These are phyloP conservation scores for Solanum aculeatissimum DNA, from an alignment of 305 asterid genomes.

Conservation along the genomic window DNA sequence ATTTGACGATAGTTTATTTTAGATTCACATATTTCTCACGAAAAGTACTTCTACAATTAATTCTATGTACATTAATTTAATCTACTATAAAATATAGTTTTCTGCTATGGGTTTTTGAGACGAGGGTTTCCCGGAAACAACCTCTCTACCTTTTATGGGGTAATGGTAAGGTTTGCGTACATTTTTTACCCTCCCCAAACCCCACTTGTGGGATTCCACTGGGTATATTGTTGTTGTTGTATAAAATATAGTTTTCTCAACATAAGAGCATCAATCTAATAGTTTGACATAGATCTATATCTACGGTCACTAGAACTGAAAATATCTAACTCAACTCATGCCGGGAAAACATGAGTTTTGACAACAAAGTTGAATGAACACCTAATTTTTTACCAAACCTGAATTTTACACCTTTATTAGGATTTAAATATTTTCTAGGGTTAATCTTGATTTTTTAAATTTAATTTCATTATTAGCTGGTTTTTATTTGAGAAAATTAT, in stretches of 20 bases:
- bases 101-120: too few species aligned
- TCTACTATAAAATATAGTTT: neutral
- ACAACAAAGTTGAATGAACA: neutral
- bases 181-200: too few species aligned
- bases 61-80: neutral
- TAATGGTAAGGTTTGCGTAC: too few species aligned
- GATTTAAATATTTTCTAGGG: neutral
- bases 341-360: neutral
- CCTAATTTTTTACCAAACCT: neutral
- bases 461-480: neutral
- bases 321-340: neutral
- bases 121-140: too few species aligned
- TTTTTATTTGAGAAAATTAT: neutral
- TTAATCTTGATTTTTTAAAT: neutral
- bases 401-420: neutral
- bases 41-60: neutral
- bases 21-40: neutral
- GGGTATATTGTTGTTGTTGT: too few species aligned
- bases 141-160: too few species aligned
- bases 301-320: neutral
- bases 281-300: neutral
- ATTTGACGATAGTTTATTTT: neutral
- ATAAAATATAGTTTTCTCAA: neutral
- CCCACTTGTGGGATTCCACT: too few species aligned
- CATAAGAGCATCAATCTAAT: neutral